phyloP scores from a whole-genome alignment of 1,139 yeast species.

The Saccharomyces pastorianus region DNA sequence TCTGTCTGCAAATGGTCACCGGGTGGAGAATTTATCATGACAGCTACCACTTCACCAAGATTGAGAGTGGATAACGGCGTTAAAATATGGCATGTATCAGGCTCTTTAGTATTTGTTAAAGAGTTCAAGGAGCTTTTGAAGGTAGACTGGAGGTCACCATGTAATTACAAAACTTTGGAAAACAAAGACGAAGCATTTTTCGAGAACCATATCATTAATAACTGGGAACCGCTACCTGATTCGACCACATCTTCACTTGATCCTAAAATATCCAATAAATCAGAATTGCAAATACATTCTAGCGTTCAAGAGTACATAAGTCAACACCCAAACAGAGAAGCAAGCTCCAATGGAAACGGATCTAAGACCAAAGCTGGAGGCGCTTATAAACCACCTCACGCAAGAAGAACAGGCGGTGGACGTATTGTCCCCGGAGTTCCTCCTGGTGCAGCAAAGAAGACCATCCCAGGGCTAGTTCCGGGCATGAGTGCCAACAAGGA shows the following conservation, averaged over 20 bases:
- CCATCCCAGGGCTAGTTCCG: conserved; percentile 27
- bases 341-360: conserved; percentile 36
- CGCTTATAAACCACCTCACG: conserved; percentile 95
- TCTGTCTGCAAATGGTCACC: conserved; percentile 97
- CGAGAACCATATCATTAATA: conserved; percentile 19
- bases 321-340: conserved; percentile 34
- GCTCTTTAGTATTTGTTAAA: conserved; percentile 66
- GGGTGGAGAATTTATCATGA: conserved; percentile 86
- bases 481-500: conserved; percentile 30
- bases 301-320: conserved; percentile 55
- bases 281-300: conserved; percentile 44
- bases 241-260: conserved; percentile 44
- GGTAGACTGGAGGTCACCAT: conserved; percentile 76
- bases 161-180: conserved; percentile 18
- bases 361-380: conserved; percentile 48
- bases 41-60: conserved; percentile 96
- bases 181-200: conserved; percentile 7
- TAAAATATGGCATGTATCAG: conserved; percentile 88
- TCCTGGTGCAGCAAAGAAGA: conserved; percentile 11
- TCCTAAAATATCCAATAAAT: conserved; percentile 22
- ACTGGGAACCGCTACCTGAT: conserved; percentile 40
- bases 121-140: conserved; percentile 76
- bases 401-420: conserved; percentile 48
- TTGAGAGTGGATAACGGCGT: conserved; percentile 94
- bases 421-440: conserved; percentile 32